Conservation (phyloP, 306 rosid genomes). For the Dryas octopetala region DNA sequence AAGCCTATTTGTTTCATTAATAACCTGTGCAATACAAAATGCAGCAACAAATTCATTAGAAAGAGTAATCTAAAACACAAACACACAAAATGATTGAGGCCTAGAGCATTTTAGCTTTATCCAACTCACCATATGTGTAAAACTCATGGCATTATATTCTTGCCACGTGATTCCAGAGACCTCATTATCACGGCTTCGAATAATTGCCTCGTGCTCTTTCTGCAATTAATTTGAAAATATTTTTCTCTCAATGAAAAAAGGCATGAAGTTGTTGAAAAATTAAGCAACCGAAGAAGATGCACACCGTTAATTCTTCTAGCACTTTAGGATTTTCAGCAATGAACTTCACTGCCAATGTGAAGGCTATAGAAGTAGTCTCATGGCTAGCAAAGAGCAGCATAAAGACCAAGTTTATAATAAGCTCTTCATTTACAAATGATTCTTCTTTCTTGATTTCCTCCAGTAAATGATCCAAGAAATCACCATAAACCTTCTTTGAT, state of each 20-base stretch:
- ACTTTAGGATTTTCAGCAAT: constrained; percentile 12
- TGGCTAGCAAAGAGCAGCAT: constrained; percentile 12
- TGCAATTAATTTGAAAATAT: not conserved
- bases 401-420: constrained; percentile 3
- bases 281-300: not conserved
- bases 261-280: not conserved
- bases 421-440: not conserved
- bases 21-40: constrained; percentile 5
- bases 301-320: constrained; percentile 9
- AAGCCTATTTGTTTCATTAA: constrained; percentile 15
- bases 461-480: constrained; percentile 19
- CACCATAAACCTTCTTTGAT: not conserved
- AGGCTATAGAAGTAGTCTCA: not conserved
- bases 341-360: constrained; percentile 6
- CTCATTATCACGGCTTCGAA: not conserved
- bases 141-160: constrained; percentile 23
- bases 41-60: not conserved
- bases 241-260: not conserved
- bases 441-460: constrained; percentile 15
- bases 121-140: constrained; percentile 18
- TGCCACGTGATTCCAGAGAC: constrained; percentile 15
- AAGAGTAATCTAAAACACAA: not conserved
- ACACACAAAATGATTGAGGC: not conserved
- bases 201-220: constrained; percentile 22
- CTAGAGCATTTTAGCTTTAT: not conserved